Base-by-base conservation (phyloP, 2,329 filamentous ascomycete genomes). In the Diaporthe batatas region DNA sequence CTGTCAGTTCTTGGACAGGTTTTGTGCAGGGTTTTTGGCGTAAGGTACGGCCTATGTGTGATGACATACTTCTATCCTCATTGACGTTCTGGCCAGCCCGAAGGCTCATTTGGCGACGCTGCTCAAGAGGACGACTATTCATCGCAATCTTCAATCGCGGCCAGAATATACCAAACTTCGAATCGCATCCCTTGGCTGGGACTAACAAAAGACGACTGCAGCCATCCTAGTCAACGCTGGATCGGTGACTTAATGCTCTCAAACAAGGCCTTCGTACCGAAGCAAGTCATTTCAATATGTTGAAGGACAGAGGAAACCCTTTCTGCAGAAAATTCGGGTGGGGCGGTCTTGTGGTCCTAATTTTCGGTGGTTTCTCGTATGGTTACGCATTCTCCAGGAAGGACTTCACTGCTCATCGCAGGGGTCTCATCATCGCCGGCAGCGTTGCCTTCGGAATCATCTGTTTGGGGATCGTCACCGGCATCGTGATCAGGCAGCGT, bases 361-460 rank as follows among this genome's bases (percentile, higher is more conserved):
- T 64, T 34, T 34, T 64, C 4, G 59, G 25, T 14, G 18, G 8
- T 4, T 47, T 64, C 39, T 6, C 39, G n/a, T 4, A 34, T 44
- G 59, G 42, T 3, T 64, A 64, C 25, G 42, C 25, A 34, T 64
- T 49, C 59, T 64, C 59, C 18, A 42, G 29, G 3, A 47, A 8
- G 42, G 34, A 64, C 11, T 64, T 64, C 59, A n/a, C 59, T 6
- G 59, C 42, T 21, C 59, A 64, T 34, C 42, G 42, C 42, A 44
- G 14, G 25, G 59, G 59, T 1, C 59, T 64, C 18, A 64, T 64
- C 18, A 64, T 64, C 59, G 59, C 59, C 2, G 59, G 59, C 3
- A 12, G 59, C 25, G 59, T 64, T 4, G 59, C 59, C 25, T 21
- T 49, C 42, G 59, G 59, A 1, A 32, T 49, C 25, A 10, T 49